Percentiles rank a stretch among this genome's conserved stretches.
phyloP scores from a whole-genome alignment of 345 rosid species.

The Gossypioides kirkii region DNA sequence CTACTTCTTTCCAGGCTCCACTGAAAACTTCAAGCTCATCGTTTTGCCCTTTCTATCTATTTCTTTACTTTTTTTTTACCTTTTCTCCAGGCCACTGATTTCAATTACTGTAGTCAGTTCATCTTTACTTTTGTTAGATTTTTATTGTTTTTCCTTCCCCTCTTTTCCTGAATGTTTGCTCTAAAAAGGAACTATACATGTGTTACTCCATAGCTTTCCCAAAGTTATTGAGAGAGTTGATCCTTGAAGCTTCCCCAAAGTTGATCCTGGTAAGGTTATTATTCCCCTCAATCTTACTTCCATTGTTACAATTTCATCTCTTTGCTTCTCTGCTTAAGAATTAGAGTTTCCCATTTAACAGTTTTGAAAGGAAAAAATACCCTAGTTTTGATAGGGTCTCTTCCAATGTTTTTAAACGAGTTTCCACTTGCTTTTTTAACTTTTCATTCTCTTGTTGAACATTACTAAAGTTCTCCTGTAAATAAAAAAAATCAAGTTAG shows the following conservation, averaged over 20 bases:
- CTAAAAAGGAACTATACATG: background rate
- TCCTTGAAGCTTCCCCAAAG: too few relatives aligned
- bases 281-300: too few relatives aligned
- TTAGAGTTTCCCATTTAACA: too few relatives aligned
- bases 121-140: background rate
- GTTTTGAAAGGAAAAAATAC: too few relatives aligned
- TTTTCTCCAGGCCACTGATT: constrained; percentile 15
- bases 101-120: constrained; percentile 30
- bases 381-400: too few relatives aligned
- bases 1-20: too few relatives aligned
- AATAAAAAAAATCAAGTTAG: background rate
- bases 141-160: background rate
- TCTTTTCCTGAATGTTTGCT: background rate
- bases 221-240: too few relatives aligned
- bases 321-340: too few relatives aligned
- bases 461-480: constrained; percentile 52
- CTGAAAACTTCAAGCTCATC: constrained; percentile 16
- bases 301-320: too few relatives aligned
- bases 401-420: too few relatives aligned
- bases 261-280: too few relatives aligned
- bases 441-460: constrained; percentile 72
- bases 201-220: background rate
- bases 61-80: constrained; percentile 16
- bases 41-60: constrained; percentile 9
- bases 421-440: constrained; percentile 85